Evolutionary conservation across 768 basidiomycete genomes (phyloP).

Genomic region (Lactarius evosmus): DNA sequence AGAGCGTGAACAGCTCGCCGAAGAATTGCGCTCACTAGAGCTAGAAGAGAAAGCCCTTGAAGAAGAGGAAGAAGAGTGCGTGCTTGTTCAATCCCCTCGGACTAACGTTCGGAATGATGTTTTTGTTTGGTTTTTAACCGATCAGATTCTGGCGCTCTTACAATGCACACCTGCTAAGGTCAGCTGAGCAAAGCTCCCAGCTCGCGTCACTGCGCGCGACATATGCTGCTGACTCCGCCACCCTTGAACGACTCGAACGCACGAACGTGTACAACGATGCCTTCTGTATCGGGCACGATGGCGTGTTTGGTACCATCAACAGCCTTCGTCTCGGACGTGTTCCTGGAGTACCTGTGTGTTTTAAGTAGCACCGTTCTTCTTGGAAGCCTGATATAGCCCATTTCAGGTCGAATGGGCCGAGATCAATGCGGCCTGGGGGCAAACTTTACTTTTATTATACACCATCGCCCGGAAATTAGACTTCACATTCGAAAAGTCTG

Average conservation of each 20-base stretch:
- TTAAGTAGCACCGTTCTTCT: background rate
- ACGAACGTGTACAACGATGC: conserved; percentile 96
- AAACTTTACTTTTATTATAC: conserved; percentile 86
- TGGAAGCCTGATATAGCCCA: conserved; percentile 17
- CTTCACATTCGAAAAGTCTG: conserved; percentile 81
- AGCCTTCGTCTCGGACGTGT: conserved; percentile 88
- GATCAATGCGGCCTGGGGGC: conserved; percentile 98
- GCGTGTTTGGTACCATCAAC: conserved; percentile 97
- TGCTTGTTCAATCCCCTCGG: conserved; percentile 23
- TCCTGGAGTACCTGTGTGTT: conserved; percentile 70
- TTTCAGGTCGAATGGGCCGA: conserved; percentile 93
- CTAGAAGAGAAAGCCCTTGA: conserved; percentile 75
- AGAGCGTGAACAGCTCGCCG: conserved; percentile 72
- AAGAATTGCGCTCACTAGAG: conserved; percentile 67
- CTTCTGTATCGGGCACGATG: conserved; percentile 93
- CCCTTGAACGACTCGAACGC: conserved; percentile 79
- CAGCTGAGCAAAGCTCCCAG: conserved; percentile 65
- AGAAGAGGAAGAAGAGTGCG: conserved; percentile 80
- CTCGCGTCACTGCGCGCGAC: conserved; percentile 71
- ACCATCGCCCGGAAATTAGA: conserved; percentile 91
- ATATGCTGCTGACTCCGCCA: conserved; percentile 71
- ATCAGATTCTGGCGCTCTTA: conserved; percentile 78
- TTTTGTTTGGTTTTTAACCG: too few relatives aligned
- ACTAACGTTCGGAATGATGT: background rate
- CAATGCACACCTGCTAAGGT: conserved; percentile 64